phyloP scores from a whole-genome alignment of 2,329 filamentous ascomycete genomes.

The Aspergillus sp. region DNA sequence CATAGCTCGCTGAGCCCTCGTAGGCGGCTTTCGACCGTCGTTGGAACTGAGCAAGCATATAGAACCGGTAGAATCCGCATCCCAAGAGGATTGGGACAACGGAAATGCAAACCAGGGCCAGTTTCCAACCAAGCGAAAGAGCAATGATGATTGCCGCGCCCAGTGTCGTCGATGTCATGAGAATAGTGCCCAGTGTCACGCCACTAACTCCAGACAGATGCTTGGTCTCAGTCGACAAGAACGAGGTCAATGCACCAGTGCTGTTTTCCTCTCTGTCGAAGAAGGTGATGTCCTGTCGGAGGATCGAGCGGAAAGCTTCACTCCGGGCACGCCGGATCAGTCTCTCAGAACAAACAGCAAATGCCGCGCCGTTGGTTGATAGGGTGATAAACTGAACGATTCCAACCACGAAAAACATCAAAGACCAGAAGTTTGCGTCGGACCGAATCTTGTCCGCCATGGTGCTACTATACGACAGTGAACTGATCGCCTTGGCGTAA shows the following conservation, averaged over 20 bases:
- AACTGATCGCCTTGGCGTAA: slow-evolving; percentile 82
- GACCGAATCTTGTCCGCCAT: slow-evolving; percentile 59
- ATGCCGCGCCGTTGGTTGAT: slow-evolving; percentile 65
- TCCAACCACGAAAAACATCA: slow-evolving; percentile 85
- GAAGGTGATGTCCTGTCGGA: slow-evolving; percentile 88
- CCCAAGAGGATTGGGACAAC: slow-evolving; percentile 73
- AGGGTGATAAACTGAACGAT: slow-evolving; percentile 70
- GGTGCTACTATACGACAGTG: slow-evolving; percentile 57
- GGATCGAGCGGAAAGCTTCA: slow-evolving; percentile 77
- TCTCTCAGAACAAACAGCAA: slow-evolving; percentile 83
- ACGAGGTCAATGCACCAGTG: slow-evolving; percentile 81
- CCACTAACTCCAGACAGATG: slow-evolving; percentile 86
- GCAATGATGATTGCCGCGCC: slow-evolving; percentile 68
- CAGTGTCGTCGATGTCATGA: slow-evolving; percentile 77
- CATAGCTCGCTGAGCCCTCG: slow-evolving; percentile 76
- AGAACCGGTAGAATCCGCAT: slow-evolving; percentile 87
- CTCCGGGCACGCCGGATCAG: slow-evolving; percentile 81
- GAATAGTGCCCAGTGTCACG: slow-evolving; percentile 78
- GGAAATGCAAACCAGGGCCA: slow-evolving; percentile 76
- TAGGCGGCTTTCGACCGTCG: slow-evolving; percentile 76
- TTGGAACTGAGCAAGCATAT: slow-evolving; percentile 76
- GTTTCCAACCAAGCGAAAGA: slow-evolving; percentile 80
- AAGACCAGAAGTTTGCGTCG: slow-evolving; percentile 79
- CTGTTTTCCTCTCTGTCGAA: slow-evolving; percentile 90
- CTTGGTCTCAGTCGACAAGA: slow-evolving; percentile 85